Base-by-base conservation (phyloP, 2,329 filamentous ascomycete species). In the Penicillium sp. region DNA sequence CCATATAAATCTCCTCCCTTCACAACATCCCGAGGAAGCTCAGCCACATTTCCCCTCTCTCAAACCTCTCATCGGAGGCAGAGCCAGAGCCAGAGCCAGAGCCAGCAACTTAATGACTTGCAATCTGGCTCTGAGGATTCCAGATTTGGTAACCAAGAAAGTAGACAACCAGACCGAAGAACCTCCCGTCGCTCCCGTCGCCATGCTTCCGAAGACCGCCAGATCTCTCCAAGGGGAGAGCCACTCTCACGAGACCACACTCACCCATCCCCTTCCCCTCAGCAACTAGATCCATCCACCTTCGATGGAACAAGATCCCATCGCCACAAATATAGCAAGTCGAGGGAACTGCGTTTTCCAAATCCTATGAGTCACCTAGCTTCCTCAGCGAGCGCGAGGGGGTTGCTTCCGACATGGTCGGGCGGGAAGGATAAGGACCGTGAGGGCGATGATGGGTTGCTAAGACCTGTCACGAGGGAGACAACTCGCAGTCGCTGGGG, bases 361-460 rank as follows among this genome's bases (percentile, higher is more conserved):
- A 67, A 64, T 16, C 68, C 60, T 32, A 73, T 73, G 69, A 72
- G 63, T 41, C 64, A 68, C 10, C 53, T 70, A 14, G 56, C 65
- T 8, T 68, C 70, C 14, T 69, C 68, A 6, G 60, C 66, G 36
- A 67, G 64, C 27, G 67, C 63, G 6, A 63, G 67, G 26, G 67
- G 66, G 7, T 56, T 72, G 14, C 52, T 74, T 11, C 67, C 69
- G n/a, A 68, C 65, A 14, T 66, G 67, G 64, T 60, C 68, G 18
- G 57, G 58, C 16, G 58, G 60, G 10, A 64, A 60, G 45, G 67
- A 69, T n/a, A 70, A 67, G 48, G 67, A 71, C 10, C 64, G 65
- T 40, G 68, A 69, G 30, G 61, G 48, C 7, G 66, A 71, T 35
- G 61, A 69, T 58, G 63, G 65, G 8, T 53, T 73, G 11, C 55